These are phyloP conservation scores for Serpula lacrymans DNA, from an alignment of 768 basidiomycete genomes.

Conservation along the genomic window DNA sequence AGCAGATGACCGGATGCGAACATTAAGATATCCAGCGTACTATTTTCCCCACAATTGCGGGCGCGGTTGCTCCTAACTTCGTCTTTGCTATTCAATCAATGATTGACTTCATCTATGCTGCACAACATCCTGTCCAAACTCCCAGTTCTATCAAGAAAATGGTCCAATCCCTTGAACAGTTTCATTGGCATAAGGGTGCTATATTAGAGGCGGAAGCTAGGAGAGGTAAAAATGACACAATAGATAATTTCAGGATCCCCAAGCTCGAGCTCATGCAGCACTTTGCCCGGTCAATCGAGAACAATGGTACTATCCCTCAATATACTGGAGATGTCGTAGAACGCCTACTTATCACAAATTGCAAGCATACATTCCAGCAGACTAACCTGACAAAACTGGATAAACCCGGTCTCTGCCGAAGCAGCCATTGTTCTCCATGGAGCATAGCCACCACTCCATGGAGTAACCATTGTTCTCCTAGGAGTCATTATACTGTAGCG, in stretches of 20 bases:
- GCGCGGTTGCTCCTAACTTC: constrained; percentile 25
- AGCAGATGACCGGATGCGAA: constrained; percentile 38
- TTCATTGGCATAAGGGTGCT: not conserved
- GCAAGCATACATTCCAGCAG: constrained; percentile 27
- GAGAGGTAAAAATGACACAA: not conserved
- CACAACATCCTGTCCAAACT: not conserved
- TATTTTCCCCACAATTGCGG: constrained; percentile 32
- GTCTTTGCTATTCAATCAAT: constrained; percentile 32
- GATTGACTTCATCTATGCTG: constrained; percentile 23
- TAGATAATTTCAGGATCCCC: constrained; percentile 35
- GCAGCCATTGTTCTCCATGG: too few species aligned
- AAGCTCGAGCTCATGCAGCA: constrained; percentile 38
- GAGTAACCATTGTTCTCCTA: too few species aligned
- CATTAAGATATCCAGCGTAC: constrained; percentile 35
- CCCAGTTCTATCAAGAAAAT: not conserved
- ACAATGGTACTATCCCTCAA: constrained; percentile 27
- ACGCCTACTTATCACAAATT: constrained; percentile 26
- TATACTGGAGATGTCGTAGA: constrained; percentile 35
- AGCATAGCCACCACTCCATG: too few species aligned
- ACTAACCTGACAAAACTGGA: too few species aligned
- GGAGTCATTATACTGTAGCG: too few species aligned
- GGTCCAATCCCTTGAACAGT: not conserved
- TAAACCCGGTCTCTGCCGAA: too few species aligned
- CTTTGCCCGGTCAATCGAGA: constrained; percentile 23
- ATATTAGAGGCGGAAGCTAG: constrained; percentile 3